A percentile compares a stretch with the other conserved stretches of the same genome.
phyloP scores from a whole-genome alignment of 495 filamentous ascomycete species.

The Xylaria scruposa region DNA sequence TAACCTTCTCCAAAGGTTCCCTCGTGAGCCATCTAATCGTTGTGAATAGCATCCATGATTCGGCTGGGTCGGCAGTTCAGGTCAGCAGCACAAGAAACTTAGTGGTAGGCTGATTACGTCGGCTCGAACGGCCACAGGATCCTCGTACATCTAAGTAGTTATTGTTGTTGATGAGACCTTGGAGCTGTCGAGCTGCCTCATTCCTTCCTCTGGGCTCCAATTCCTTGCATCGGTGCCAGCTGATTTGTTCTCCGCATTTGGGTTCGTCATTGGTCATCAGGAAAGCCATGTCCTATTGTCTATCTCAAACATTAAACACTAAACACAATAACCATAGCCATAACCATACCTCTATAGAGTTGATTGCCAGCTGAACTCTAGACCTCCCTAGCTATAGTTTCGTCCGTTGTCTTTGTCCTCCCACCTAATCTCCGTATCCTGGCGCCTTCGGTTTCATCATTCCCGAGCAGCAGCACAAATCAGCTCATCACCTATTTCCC shows the following conservation, averaged over 20 bases:
- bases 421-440: constrained; percentile 8
- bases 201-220: constrained; percentile 5
- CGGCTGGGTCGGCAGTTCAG: constrained; percentile 23
- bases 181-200: background rate
- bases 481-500: background rate
- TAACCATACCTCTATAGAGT: background rate
- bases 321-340: background rate
- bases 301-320: background rate
- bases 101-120: background rate
- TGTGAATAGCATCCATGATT: constrained; percentile 22
- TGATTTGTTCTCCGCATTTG: constrained; percentile 20
- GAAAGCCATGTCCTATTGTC: background rate
- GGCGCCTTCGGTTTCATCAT: constrained; percentile 8
- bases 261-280: background rate
- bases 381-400: background rate
- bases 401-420: background rate
- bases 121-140: background rate
- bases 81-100: background rate
- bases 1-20: constrained; percentile 13
- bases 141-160: background rate
- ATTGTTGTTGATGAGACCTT: background rate
- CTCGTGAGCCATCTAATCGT: constrained; percentile 20
- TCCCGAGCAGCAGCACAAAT: background rate
- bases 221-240: constrained; percentile 9
- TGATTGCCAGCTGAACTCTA: background rate